A percentile compares a stretch with the other conserved stretches of the same genome.
Evolutionary conservation across 176 grass and related monocot genomes (phyloP).

Genomic region (Oropetium thomaeum): DNA sequence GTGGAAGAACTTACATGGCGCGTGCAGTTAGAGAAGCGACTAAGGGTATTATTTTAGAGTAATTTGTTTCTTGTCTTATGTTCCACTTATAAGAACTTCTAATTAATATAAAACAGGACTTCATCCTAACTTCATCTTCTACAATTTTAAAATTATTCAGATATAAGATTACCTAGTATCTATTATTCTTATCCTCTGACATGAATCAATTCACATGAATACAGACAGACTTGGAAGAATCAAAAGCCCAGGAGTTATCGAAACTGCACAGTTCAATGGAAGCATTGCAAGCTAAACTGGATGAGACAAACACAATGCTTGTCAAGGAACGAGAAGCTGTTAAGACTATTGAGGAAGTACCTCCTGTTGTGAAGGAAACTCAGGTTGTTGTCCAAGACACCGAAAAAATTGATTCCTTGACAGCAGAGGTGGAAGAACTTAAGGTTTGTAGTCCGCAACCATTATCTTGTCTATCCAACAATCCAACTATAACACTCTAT

Average conservation of each 20-base stretch:
- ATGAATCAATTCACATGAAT: conserved; percentile 36
- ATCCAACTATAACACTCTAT: conserved; percentile 4
- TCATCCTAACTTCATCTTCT: conserved; percentile 1
- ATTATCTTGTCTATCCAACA: neutral
- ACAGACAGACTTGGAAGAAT: conserved; percentile 93
- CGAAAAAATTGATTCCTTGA: conserved; percentile 80
- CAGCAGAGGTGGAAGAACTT: conserved; percentile 69
- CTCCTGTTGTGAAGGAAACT: conserved; percentile 81
- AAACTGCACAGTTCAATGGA: conserved; percentile 84
- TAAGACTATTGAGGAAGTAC: conserved; percentile 71
- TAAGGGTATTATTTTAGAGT: conserved; percentile 63
- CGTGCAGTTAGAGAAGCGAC: conserved; percentile 85
- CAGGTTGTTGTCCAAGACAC: conserved; percentile 88
- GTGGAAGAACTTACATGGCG: conserved; percentile 99
- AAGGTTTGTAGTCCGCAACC: conserved; percentile 51
- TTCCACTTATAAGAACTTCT: conserved; percentile 6
- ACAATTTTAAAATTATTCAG: conserved; percentile 6
- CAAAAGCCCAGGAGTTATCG: conserved; percentile 72
- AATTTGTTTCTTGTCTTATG: conserved; percentile 18
- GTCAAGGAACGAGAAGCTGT: conserved; percentile 74
- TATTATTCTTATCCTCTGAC: conserved; percentile 36
- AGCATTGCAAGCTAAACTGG: conserved; percentile 81
- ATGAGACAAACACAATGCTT: conserved; percentile 68
- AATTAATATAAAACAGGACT: conserved; percentile 22
- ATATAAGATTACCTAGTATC: neutral